Conservation (phyloP, 1,284 basidiomycete species). For the Trichosporon sp. region DNA sequence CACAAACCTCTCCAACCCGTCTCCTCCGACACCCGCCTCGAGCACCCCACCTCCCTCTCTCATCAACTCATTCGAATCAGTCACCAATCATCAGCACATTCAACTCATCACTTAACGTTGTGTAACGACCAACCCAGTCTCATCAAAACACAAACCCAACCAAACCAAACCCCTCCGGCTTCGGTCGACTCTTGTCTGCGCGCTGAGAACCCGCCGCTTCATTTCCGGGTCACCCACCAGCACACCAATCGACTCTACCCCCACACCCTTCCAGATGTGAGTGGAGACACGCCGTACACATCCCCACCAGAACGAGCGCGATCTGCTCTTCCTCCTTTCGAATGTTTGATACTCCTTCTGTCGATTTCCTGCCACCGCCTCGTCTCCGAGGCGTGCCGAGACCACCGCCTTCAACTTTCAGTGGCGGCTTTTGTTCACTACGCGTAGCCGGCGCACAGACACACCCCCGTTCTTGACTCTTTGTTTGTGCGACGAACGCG, state of each 20-base stretch:
- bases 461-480: background rate
- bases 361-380: background rate
- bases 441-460: slow-evolving; percentile 4
- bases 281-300: background rate
- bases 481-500: background rate
- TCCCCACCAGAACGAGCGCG: background rate
- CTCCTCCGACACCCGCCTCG: background rate
- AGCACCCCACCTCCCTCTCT: background rate
- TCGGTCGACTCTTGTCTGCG: slow-evolving; percentile 3
- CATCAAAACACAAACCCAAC: background rate
- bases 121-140: background rate
- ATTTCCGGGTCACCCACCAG: background rate
- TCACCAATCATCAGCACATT: background rate
- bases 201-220: background rate
- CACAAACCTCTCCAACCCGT: background rate
- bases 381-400: background rate
- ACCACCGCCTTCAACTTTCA: background rate
- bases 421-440: slow-evolving; percentile 5
- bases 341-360: background rate
- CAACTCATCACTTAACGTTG: background rate
- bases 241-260: background rate
- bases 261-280: background rate
- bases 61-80: background rate
- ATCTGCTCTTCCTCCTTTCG: background rate
- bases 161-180: background rate